Base-by-base conservation (phyloP, 2,329 filamentous ascomycete species). In the Aureobasidium sp. region DNA sequence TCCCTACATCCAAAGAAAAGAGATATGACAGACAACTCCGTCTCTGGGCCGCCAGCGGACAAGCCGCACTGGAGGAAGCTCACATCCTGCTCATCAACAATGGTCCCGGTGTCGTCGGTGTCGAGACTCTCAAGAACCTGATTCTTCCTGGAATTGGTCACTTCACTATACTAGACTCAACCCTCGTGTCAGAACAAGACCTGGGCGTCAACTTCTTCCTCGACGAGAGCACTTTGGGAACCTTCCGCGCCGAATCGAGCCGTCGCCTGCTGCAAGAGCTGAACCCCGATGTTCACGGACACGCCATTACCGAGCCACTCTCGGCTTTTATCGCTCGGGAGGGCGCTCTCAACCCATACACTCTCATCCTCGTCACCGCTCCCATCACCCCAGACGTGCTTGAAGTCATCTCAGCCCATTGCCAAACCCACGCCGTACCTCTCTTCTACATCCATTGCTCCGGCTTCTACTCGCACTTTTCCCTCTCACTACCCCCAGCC, bases 171-270 rank as follows among this genome's bases (percentile, higher is more conserved):
- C 87, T 89, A 59, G 94, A 99, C 70, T 86, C 88, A 7, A 84
- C 86, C 1, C 74, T 82, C 2, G 92, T 99, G n/a, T 80, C 79
- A 1, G 87, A 96, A 67, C 81, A 86, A 46, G 94, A 99, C 70
- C 79, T 99, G 44, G 94, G 95, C 5, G 88, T 97, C 65, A 99
- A 99, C 76, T 99, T 99, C 81, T 99, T 99, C 71, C 80, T 99
- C 0, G 90, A 96, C 65, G 86, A 94, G 68, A 79, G 81, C 53
- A 88, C 86, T 66, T 73, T 96, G 41, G 92, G 92, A 59, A 87
- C 86, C 69, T 86, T 86, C 29, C 86, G 94, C 67, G 90, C 93
- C 1, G 83, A 91, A 72, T 87, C 89, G 71, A 89, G 88, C 61
- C 87, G 87, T 63, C 86, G 87, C 65, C 80, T 93, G 61, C 80